These are phyloP conservation scores for Fusarium lateritium DNA, from an alignment of 2,329 filamentous ascomycete species.

Conservation along the genomic window DNA sequence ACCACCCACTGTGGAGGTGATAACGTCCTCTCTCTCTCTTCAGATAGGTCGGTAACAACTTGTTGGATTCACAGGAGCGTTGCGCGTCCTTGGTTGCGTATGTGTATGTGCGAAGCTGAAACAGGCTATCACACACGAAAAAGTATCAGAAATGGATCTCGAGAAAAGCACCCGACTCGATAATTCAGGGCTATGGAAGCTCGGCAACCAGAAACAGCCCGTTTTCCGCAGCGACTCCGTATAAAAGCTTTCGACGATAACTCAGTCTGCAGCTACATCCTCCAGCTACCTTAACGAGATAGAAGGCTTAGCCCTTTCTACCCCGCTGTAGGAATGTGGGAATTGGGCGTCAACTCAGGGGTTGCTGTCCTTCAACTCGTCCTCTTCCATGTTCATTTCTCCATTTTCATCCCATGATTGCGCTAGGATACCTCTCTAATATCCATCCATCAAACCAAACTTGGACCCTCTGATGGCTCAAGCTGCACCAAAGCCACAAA, in stretches of 20 bases:
- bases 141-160: slow-evolving; percentile 1
- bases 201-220: slow-evolving; percentile 23
- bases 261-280: background rate
- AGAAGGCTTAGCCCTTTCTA: slow-evolving; percentile 27
- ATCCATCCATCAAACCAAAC: background rate
- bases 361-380: background rate
- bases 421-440: no score
- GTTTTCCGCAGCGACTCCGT: slow-evolving; percentile 2
- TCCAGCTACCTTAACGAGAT: background rate
- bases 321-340: slow-evolving; percentile 31
- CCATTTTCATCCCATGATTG: slow-evolving; percentile 14
- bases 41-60: background rate
- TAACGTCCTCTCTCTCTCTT: background rate
- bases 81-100: slow-evolving; percentile 26
- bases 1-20: background rate
- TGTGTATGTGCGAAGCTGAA: slow-evolving; percentile 35
- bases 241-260: slow-evolving; percentile 13
- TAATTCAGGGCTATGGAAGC: slow-evolving; percentile 12
- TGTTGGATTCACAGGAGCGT: slow-evolving; percentile 3
- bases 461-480: slow-evolving; percentile 24
- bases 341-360: slow-evolving; percentile 24
- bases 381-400: slow-evolving; percentile 5
- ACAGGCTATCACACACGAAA: slow-evolving; percentile 35
- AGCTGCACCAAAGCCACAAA: slow-evolving; percentile 10
- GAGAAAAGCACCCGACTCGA: slow-evolving; percentile 18